Percentiles rank a stretch among this genome's conserved stretches.
phyloP scores from a whole-genome alignment of 352 stramenopile species.

The Globisporangium mamillatum region DNA sequence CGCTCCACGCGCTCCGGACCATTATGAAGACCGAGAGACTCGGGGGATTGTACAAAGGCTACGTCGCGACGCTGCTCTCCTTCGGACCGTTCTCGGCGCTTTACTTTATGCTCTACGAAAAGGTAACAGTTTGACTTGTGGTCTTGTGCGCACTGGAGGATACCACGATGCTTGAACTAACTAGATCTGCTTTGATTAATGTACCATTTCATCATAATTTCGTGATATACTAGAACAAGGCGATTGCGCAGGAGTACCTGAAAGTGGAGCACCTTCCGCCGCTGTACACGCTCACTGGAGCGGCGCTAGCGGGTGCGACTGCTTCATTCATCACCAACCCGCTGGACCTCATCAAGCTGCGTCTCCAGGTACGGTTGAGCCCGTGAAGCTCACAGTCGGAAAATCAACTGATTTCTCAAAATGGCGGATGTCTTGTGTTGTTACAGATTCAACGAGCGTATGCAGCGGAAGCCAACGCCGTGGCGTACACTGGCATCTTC shows the following conservation, averaged over 20 bases:
- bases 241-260: slow-evolving; percentile 40
- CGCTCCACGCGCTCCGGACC: slow-evolving; percentile 84
- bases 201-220: neutral
- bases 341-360: slow-evolving; percentile 96
- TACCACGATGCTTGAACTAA: neutral
- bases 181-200: too few relatives aligned
- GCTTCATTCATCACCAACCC: slow-evolving; percentile 97
- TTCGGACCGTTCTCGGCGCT: slow-evolving; percentile 98
- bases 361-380: slow-evolving; percentile 84
- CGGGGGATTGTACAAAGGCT: slow-evolving; percentile 93
- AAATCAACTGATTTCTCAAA: too few relatives aligned
- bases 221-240: slow-evolving; percentile 43
- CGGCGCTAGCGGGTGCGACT: slow-evolving; percentile 82
- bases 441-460: slow-evolving; percentile 48
- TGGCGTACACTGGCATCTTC: slow-evolving; percentile 65
- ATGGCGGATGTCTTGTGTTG: slow-evolving; percentile 1
- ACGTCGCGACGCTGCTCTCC: slow-evolving; percentile 93
- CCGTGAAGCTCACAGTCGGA: too few relatives aligned
- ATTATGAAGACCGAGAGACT: slow-evolving; percentile 91
- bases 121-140: slow-evolving; percentile 22
- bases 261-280: slow-evolving; percentile 43
- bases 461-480: slow-evolving; percentile 25
- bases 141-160: neutral
- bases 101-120: slow-evolving; percentile 98
- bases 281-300: slow-evolving; percentile 60